Percentiles rank a stretch among this genome's conserved stretches.
These are phyloP conservation scores for Starmerella floris DNA, from an alignment of 805 yeast species.

Conservation along the genomic window DNA sequence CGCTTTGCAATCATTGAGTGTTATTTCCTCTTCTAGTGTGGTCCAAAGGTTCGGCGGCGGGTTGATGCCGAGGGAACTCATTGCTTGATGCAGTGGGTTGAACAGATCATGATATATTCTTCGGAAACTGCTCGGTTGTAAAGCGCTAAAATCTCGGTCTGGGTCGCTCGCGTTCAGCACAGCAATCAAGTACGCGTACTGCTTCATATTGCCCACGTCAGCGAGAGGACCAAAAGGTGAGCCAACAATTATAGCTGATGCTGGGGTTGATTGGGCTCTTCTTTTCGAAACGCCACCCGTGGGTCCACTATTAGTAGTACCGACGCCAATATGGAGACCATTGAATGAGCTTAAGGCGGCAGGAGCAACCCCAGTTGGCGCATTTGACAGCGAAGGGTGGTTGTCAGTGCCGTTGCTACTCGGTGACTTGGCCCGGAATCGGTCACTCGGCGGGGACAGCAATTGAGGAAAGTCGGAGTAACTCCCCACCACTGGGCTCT, in stretches of 20 bases:
- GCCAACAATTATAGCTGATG: conserved; percentile 19
- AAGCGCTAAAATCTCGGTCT: conserved; percentile 81
- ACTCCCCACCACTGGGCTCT: conserved; percentile 8
- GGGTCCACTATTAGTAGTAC: neutral
- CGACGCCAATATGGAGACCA: neutral
- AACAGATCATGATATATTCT: conserved; percentile 29
- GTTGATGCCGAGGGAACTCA: conserved; percentile 41
- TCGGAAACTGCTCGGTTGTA: conserved; percentile 65
- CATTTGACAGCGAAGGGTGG: neutral
- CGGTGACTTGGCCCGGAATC: no score
- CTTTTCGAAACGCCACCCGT: conserved; percentile 13
- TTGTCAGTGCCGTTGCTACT: neutral
- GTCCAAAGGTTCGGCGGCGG: conserved; percentile 74
- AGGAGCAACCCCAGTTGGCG: neutral
- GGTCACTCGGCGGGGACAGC: conserved; percentile 20
- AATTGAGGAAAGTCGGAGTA: conserved; percentile 13
- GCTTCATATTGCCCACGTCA: conserved; percentile 70
- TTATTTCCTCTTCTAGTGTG: conserved; percentile 70
- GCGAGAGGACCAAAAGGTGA: conserved; percentile 86
- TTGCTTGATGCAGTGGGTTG: conserved; percentile 51
- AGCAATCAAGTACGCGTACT: conserved; percentile 81
- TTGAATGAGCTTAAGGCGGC: neutral
- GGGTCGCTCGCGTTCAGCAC: conserved; percentile 87
- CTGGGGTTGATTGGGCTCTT: conserved; percentile 21
- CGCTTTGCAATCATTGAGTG: conserved; percentile 39